Conservation (phyloP, 1,284 basidiomycete genomes). For the Coniophora puteana region DNA sequence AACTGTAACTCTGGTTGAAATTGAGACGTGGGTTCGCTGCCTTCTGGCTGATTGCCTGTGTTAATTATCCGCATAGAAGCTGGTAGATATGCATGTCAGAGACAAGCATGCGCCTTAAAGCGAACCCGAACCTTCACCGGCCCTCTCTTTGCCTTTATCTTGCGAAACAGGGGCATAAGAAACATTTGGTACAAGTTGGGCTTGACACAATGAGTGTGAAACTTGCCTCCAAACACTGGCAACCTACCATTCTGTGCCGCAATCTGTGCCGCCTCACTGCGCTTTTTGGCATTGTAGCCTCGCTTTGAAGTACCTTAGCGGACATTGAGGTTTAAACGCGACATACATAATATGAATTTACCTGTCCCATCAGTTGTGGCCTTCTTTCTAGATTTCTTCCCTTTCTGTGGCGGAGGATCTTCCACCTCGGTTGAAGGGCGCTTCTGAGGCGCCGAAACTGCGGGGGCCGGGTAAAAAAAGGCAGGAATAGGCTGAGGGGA, state of each 20-base stretch:
- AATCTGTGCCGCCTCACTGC: slow-evolving; percentile 59
- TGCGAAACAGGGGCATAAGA: slow-evolving; percentile 35
- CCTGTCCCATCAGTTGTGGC: slow-evolving; percentile 28
- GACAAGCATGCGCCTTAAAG: slow-evolving; percentile 4
- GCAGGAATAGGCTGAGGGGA: slow-evolving; percentile 2
- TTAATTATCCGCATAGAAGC: slow-evolving; percentile 19
- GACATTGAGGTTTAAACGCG: slow-evolving; percentile 14
- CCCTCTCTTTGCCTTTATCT: slow-evolving; percentile 44
- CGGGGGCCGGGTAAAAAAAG: slow-evolving; percentile 14
- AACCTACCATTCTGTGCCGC: slow-evolving; percentile 52
- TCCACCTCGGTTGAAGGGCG: slow-evolving; percentile 34
- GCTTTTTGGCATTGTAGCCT: slow-evolving; percentile 64
- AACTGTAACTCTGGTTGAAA: slow-evolving; percentile 63
- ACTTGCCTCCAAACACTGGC: slow-evolving; percentile 17
- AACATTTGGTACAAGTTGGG: slow-evolving; percentile 44
- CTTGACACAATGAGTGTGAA: slow-evolving; percentile 26
- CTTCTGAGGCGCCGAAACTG: slow-evolving; percentile 31
- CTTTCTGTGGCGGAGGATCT: slow-evolving; percentile 29
- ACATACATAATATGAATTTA: slow-evolving; percentile 15
- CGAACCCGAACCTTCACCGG: slow-evolving; percentile 33
- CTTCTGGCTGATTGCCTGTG: slow-evolving; percentile 23
- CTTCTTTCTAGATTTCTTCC: slow-evolving; percentile 39
- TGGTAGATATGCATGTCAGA: slow-evolving; percentile 10
- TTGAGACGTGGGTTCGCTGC: slow-evolving; percentile 17
- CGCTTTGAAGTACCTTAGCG: slow-evolving; percentile 48